Conservation (phyloP, 1,284 basidiomycete genomes). For the Acaromyces ingoldii region DNA sequence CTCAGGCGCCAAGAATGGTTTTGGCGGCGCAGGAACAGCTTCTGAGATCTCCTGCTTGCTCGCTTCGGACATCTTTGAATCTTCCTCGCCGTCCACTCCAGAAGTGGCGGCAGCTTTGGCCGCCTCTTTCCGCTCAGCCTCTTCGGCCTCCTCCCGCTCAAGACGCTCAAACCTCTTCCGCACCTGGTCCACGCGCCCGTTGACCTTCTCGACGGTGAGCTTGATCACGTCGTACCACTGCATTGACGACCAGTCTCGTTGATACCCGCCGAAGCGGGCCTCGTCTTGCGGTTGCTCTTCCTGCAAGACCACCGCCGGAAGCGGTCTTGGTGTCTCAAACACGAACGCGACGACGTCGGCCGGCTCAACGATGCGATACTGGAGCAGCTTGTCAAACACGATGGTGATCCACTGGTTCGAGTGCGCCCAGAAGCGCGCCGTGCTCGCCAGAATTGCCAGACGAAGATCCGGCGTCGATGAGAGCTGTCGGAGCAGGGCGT, state of each 20-base stretch:
- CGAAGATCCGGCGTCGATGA: conserved; percentile 57
- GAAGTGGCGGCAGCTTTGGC: conserved; percentile 23
- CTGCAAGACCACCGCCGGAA: conserved; percentile 6
- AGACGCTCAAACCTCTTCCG: conserved; percentile 30
- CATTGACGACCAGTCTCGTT: conserved; percentile 41
- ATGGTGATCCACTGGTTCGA: conserved; percentile 59
- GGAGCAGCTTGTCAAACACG: conserved; percentile 94
- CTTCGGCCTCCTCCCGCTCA: conserved; percentile 23
- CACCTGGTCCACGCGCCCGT: conserved; percentile 48
- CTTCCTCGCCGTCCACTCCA: not conserved
- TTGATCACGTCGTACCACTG: conserved; percentile 39
- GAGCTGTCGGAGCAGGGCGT: conserved; percentile 75
- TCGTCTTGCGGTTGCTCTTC: not conserved
- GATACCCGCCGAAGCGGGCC: not conserved
- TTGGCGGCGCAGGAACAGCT: not conserved
- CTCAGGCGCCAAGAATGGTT: no score
- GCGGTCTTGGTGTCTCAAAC: conserved; percentile 57
- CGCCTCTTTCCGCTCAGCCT: conserved; percentile 24
- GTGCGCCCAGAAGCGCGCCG: conserved; percentile 66
- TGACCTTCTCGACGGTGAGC: conserved; percentile 47
- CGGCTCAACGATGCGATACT: conserved; percentile 95
- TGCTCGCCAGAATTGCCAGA: conserved; percentile 61
- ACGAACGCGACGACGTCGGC: conserved; percentile 83
- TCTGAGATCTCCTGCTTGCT: not conserved
- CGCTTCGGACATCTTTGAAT: no score